Percentiles rank a stretch among this genome's conserved stretches.
Conservation (phyloP, 2,329 filamentous ascomycete species). For the Nemania diffusa region DNA sequence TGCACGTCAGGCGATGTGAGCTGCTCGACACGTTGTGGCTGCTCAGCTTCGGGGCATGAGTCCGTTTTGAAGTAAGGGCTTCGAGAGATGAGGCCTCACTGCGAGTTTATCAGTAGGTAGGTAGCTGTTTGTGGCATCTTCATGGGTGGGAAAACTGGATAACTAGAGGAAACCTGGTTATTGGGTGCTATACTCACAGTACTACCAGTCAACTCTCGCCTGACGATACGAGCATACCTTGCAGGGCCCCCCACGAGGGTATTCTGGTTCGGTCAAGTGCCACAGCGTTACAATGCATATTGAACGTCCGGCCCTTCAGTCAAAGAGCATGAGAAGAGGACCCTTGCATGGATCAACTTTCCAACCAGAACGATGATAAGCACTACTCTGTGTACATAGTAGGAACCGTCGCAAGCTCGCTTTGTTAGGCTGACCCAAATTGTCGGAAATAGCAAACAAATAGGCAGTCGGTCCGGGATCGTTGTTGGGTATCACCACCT, state of each 20-base stretch:
- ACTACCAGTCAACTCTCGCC: neutral
- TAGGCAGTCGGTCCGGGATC: neutral
- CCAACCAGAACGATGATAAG: neutral
- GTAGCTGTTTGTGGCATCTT: neutral
- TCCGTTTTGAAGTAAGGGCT: neutral
- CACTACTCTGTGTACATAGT: neutral
- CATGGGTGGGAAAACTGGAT: neutral
- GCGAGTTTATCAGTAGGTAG: neutral
- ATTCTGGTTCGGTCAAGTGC: neutral
- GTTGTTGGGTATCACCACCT: slow-evolving; percentile 1
- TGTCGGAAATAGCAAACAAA: slow-evolving; percentile 13
- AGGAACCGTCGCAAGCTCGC: neutral
- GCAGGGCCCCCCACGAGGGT: neutral
- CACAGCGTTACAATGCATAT: slow-evolving; percentile 14
- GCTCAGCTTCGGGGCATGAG: neutral
- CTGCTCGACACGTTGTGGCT: neutral
- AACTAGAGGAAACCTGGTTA: neutral
- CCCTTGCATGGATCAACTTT: neutral
- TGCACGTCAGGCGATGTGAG: neutral
- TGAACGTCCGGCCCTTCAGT: neutral
- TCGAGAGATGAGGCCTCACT: neutral
- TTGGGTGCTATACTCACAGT: neutral
- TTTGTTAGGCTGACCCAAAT: slow-evolving; percentile 13
- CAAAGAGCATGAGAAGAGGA: neutral
- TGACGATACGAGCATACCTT: neutral